These are phyloP conservation scores for Backusella parvicylindrica DNA, from an alignment of 192 early-diverging fungal genomes.

Conservation along the genomic window DNA sequence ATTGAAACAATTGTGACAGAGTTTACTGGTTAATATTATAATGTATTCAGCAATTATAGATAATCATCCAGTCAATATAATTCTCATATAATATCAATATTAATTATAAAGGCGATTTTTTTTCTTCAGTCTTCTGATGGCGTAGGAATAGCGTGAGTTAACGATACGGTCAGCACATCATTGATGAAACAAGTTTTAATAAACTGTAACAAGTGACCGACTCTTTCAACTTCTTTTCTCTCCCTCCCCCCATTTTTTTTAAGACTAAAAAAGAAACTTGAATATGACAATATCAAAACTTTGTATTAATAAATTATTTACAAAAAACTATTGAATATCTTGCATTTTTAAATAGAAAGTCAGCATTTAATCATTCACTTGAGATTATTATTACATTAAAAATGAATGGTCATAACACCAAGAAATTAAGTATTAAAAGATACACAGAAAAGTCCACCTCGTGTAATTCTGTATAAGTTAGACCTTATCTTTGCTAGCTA, in stretches of 20 bases:
- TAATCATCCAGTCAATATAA: neutral
- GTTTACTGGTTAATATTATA: neutral
- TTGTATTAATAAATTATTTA: constrained; percentile 57
- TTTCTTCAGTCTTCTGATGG: neutral
- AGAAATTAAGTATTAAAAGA: neutral
- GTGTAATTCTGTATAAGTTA: neutral
- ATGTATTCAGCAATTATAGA: neutral
- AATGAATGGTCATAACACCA: neutral
- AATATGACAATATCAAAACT: constrained; percentile 34
- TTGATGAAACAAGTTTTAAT: neutral
- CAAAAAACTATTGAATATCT: neutral
- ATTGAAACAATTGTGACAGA: neutral
- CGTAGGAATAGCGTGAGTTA: neutral
- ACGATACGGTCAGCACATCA: neutral
- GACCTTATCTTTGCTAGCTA: too few species aligned
- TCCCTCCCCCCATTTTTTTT: neutral
- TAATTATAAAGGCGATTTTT: neutral
- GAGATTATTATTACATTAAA: neutral
- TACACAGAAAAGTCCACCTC: neutral
- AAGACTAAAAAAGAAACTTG: neutral
- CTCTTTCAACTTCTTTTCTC: neutral
- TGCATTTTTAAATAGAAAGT: neutral
- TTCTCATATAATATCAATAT: neutral
- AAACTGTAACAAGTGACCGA: neutral
- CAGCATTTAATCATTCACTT: neutral